phyloP scores from a whole-genome alignment of 2,329 filamentous ascomycete species.

The Colletotrichum sp. region DNA sequence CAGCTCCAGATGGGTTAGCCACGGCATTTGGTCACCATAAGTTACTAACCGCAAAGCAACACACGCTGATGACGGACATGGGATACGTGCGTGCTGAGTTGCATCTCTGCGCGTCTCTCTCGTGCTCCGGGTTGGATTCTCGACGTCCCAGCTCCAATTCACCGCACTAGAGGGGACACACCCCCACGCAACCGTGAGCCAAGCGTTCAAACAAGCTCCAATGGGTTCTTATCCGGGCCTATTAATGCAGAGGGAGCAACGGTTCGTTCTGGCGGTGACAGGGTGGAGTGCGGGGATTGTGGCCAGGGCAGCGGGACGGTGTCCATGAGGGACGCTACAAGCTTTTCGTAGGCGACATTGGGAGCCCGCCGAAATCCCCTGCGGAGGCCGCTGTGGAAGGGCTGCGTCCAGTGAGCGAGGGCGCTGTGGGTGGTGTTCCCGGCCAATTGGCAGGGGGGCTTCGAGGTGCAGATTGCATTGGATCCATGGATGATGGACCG shows the following conservation, averaged over 20 bases:
- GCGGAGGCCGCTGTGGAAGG: not conserved
- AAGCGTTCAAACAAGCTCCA: constrained; percentile 16
- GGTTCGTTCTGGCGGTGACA: constrained; percentile 22
- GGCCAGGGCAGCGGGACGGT: not conserved
- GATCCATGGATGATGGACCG: not conserved
- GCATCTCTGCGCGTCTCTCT: not conserved
- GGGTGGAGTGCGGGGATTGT: constrained; percentile 14
- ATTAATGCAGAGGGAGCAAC: constrained; percentile 11
- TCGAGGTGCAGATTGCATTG: not conserved
- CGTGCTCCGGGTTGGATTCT: not conserved
- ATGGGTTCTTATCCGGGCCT: constrained; percentile 6
- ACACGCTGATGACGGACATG: not conserved
- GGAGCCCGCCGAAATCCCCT: not conserved
- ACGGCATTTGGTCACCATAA: not conserved
- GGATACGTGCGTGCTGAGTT: not conserved
- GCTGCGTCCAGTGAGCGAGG: not conserved
- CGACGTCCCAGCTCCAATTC: not conserved
- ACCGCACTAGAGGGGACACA: not conserved
- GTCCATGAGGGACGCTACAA: not conserved
- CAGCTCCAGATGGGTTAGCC: not conserved
- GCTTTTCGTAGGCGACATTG: constrained; percentile 12
- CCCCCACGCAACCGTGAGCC: constrained; percentile 1
- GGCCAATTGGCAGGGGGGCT: not conserved
- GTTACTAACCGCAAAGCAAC: not conserved
- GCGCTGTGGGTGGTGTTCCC: not conserved